Evolutionary conservation across 495 filamentous ascomycete genomes (phyloP).

Genomic region (Podospora anserina): DNA sequence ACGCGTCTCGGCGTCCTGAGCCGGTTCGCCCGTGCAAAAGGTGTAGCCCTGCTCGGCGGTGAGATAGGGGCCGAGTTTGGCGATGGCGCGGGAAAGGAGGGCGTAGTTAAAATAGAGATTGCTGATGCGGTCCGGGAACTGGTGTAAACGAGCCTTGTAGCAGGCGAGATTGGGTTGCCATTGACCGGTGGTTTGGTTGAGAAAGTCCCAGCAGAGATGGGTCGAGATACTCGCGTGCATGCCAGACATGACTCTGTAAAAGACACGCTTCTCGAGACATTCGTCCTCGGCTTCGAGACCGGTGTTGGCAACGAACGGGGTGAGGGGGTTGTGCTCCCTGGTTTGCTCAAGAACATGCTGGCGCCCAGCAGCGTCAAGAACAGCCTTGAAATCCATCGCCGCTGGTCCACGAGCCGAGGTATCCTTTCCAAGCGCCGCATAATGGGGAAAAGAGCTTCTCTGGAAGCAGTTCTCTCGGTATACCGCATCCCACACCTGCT

Average conservation of each 20-base stretch:
- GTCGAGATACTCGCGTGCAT: conserved; percentile 98
- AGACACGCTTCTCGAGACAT: conserved; percentile 95
- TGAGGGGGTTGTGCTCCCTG: conserved; percentile 49
- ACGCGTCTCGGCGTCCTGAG: conserved; percentile 75
- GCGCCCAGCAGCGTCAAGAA: conserved; percentile 69
- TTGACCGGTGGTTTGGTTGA: conserved; percentile 90
- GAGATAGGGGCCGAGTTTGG: conserved; percentile 84
- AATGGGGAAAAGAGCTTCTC: conserved; percentile 56
- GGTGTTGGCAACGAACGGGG: conserved; percentile 47
- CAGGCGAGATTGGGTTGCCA: conserved; percentile 92
- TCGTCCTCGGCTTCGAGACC: conserved; percentile 77
- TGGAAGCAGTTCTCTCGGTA: conserved; percentile 98
- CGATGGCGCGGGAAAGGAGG: conserved; percentile 80
- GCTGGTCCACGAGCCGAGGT: conserved; percentile 57
- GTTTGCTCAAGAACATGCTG: conserved; percentile 55
- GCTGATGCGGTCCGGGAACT: conserved; percentile 83
- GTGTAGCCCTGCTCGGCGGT: conserved; percentile 60
- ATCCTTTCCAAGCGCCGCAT: conserved; percentile 40
- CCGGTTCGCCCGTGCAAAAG: conserved; percentile 83
- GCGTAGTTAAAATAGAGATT: conserved; percentile 99
- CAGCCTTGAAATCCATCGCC: conserved; percentile 75
- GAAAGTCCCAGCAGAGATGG: conserved; percentile 92
- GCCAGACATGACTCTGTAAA: conserved; percentile 88
- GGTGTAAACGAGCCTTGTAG: conserved; percentile 79
- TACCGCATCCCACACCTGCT: conserved; percentile 92